phyloP scores from a whole-genome alignment of 1,139 yeast genomes.

The Debaryomyces nepalensis region DNA sequence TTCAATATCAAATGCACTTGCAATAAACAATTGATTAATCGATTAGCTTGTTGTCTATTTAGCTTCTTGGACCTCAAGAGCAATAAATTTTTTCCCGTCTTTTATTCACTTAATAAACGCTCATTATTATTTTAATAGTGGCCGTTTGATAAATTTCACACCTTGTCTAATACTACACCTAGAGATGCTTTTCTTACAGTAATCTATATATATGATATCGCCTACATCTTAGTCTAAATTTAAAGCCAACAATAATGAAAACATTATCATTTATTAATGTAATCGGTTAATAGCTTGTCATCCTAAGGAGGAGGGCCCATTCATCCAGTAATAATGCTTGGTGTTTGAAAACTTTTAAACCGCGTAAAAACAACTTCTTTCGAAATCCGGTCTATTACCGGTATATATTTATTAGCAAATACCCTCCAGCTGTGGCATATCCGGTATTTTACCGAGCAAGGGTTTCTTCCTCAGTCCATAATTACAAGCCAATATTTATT shows the following conservation, averaged over 20 bases:
- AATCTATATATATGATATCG: background rate
- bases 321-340: conserved; percentile 11
- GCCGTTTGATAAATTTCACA: conserved; percentile 12
- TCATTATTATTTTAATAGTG: conserved; percentile 12
- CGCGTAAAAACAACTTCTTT: conserved; percentile 9
- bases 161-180: conserved; percentile 2
- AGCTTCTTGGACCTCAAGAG: conserved; percentile 9
- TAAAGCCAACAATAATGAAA: background rate
- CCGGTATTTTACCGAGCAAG: conserved; percentile 2
- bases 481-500: conserved; percentile 1
- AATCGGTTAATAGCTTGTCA: background rate
- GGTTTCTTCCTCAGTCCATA: conserved; percentile 6
- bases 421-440: background rate
- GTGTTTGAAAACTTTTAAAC: conserved; percentile 11
- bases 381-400: background rate
- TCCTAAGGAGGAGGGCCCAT: background rate
- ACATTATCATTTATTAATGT: background rate
- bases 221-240: background rate
- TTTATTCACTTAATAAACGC: conserved; percentile 11
- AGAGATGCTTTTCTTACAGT: background rate
- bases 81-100: conserved; percentile 13
- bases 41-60: conserved; percentile 6
- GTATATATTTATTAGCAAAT: background rate
- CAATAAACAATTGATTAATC: conserved; percentile 8
- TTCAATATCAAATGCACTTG: conserved; percentile 8